These are phyloP conservation scores for Aspergillus fructus DNA, from an alignment of 2,329 filamentous ascomycete genomes.

Conservation along the genomic window DNA sequence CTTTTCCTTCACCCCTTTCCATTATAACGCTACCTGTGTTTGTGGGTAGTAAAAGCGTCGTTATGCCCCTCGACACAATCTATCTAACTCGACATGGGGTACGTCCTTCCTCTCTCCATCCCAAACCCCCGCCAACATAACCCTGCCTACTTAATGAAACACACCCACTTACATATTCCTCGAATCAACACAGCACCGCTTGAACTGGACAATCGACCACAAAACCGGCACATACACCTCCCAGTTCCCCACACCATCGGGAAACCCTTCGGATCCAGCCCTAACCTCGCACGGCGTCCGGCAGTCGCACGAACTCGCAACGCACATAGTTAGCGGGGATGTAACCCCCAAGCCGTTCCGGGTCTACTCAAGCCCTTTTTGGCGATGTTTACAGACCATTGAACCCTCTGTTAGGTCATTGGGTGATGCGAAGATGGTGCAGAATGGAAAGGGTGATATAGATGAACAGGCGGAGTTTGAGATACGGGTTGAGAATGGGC, in stretches of 20 bases:
- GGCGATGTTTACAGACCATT: slow-evolving; percentile 83
- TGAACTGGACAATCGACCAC: slow-evolving; percentile 83
- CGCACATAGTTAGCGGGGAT: slow-evolving; percentile 29
- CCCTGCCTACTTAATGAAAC: background rate
- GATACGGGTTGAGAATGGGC: slow-evolving; percentile 53
- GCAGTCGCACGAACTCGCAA: slow-evolving; percentile 75
- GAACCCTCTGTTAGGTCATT: slow-evolving; percentile 57
- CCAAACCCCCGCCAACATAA: background rate
- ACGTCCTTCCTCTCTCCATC: slow-evolving; percentile 40
- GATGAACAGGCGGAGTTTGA: slow-evolving; percentile 36
- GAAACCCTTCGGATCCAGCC: slow-evolving; percentile 82
- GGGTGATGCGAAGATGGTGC: slow-evolving; percentile 12
- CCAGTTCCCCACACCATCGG: slow-evolving; percentile 75
- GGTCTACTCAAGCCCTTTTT: slow-evolving; percentile 83
- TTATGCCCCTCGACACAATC: slow-evolving; percentile 68
- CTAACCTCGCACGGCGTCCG: slow-evolving; percentile 82
- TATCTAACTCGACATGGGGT: slow-evolving; percentile 75
- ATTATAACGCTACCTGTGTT: background rate
- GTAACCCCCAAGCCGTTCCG: slow-evolving; percentile 44
- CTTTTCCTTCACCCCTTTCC: background rate
- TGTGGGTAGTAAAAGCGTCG: background rate
- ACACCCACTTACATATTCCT: background rate
- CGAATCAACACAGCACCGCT: slow-evolving; percentile 68
- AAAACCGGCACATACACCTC: slow-evolving; percentile 75
- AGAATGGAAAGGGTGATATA: slow-evolving; percentile 10